Evolutionary conservation across 2,329 filamentous ascomycete genomes (phyloP).

Genomic region (Trichoderma breve): DNA sequence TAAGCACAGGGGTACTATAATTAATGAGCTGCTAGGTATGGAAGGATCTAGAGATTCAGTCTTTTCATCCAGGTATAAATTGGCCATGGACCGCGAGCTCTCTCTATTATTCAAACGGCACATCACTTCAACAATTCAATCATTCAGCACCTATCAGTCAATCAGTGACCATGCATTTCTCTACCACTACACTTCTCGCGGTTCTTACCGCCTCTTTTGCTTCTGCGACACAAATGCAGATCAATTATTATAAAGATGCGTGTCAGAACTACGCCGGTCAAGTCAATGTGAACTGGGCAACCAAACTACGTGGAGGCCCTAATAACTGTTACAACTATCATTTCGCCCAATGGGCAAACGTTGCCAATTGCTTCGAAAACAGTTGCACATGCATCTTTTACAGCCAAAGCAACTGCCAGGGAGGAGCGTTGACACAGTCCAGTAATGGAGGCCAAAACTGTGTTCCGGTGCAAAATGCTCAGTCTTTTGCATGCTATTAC

Average conservation of each 20-base stretch:
- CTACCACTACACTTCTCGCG: background rate
- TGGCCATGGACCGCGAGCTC: background rate
- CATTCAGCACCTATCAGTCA: background rate
- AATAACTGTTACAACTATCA: slow-evolving; percentile 6
- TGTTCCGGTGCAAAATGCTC: background rate
- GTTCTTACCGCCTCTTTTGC: background rate
- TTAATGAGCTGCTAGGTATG: background rate
- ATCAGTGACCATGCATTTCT: background rate
- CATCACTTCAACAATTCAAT: background rate
- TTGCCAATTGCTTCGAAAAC: background rate
- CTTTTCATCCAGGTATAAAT: background rate
- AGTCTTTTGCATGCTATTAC: background rate
- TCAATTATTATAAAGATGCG: background rate
- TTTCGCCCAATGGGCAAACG: background rate
- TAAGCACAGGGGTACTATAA: background rate
- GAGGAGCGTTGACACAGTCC: background rate
- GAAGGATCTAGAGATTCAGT: background rate
- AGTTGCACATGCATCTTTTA: background rate
- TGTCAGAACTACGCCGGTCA: background rate
- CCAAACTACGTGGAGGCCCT: background rate
- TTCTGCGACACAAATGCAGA: background rate
- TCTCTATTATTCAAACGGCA: background rate
- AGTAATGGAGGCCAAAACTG: background rate
- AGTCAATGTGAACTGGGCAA: background rate
- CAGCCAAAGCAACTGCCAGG: background rate